phyloP scores from a whole-genome alignment of 1,284 basidiomycete species.

The Stygiomarasmius scandens region DNA sequence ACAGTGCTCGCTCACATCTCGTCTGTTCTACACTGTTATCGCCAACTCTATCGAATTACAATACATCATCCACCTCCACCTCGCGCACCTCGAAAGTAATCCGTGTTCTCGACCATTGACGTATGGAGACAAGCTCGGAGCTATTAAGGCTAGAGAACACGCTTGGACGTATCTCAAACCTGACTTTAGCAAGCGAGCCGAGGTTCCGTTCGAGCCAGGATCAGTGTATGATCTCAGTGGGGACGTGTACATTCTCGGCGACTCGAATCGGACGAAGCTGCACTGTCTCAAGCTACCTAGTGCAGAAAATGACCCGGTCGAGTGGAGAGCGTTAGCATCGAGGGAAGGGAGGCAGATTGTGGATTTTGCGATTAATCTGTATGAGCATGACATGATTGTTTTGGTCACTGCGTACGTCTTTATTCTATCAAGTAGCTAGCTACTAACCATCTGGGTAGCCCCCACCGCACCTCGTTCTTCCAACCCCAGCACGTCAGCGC shows the following conservation, averaged over 20 bases:
- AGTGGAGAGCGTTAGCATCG: slow-evolving; percentile 36
- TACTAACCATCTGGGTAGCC: background rate
- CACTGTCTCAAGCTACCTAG: slow-evolving; percentile 35
- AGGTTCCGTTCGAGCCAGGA: slow-evolving; percentile 32
- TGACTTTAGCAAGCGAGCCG: slow-evolving; percentile 28
- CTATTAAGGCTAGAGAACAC: slow-evolving; percentile 30
- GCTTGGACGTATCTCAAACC: slow-evolving; percentile 32
- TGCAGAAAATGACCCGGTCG: slow-evolving; percentile 20
- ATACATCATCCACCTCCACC: slow-evolving; percentile 36
- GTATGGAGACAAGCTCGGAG: slow-evolving; percentile 31
- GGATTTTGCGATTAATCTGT: slow-evolving; percentile 47
- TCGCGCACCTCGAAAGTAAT: slow-evolving; percentile 37
- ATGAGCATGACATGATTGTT: slow-evolving; percentile 53
- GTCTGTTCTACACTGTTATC: slow-evolving; percentile 30
- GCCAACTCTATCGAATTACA: slow-evolving; percentile 32
- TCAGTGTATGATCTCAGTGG: slow-evolving; percentile 49
- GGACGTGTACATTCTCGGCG: slow-evolving; percentile 45
- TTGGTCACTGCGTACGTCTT: slow-evolving; percentile 37
- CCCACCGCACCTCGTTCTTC: background rate
- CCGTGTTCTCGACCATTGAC: slow-evolving; percentile 24
- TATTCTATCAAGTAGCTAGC: background rate
- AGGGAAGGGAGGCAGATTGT: slow-evolving; percentile 12
- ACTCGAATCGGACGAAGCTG: slow-evolving; percentile 25
- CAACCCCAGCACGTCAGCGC: background rate
- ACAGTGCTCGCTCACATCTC: slow-evolving; percentile 28